phyloP scores from a whole-genome alignment of 2,329 filamentous ascomycete species.

The Meredithiella fracta region DNA sequence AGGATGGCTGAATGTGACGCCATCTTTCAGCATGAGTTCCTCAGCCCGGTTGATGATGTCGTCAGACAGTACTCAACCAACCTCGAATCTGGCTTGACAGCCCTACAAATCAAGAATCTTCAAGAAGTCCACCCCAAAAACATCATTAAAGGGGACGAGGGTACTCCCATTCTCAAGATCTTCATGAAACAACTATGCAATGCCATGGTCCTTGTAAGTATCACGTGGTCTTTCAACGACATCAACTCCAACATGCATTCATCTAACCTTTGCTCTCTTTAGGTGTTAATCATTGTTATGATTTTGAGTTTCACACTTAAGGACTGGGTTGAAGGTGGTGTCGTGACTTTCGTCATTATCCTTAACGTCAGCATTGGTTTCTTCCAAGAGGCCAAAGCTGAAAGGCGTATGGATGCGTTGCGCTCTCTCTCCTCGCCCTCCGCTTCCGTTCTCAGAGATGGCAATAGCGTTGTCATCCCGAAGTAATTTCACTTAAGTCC shows the following conservation, averaged over 20 bases:
- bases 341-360: constrained; percentile 49
- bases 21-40: constrained; percentile 35
- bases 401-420: constrained; percentile 50
- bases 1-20: constrained; percentile 7
- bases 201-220: constrained; percentile 55
- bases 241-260: constrained; percentile 21
- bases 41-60: constrained; percentile 45
- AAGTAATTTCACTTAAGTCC: constrained; percentile 29
- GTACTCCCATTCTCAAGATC: constrained; percentile 55
- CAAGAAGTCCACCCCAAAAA: constrained; percentile 47
- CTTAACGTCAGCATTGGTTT: constrained; percentile 56
- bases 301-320: constrained; percentile 49
- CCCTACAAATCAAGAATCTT: constrained; percentile 40
- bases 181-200: constrained; percentile 57
- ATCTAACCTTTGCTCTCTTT: background rate
- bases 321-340: constrained; percentile 51
- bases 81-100: constrained; percentile 49
- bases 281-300: constrained; percentile 67
- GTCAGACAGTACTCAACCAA: constrained; percentile 45
- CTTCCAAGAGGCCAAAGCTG: constrained; percentile 46
- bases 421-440: constrained; percentile 46
- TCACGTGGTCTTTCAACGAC: no score
- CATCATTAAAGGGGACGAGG: constrained; percentile 51
- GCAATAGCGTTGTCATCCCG: constrained; percentile 38
- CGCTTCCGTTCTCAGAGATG: constrained; percentile 44